Base-by-base conservation (phyloP, 2,329 filamentous ascomycete species). In the Mycocentrospora acerina region DNA sequence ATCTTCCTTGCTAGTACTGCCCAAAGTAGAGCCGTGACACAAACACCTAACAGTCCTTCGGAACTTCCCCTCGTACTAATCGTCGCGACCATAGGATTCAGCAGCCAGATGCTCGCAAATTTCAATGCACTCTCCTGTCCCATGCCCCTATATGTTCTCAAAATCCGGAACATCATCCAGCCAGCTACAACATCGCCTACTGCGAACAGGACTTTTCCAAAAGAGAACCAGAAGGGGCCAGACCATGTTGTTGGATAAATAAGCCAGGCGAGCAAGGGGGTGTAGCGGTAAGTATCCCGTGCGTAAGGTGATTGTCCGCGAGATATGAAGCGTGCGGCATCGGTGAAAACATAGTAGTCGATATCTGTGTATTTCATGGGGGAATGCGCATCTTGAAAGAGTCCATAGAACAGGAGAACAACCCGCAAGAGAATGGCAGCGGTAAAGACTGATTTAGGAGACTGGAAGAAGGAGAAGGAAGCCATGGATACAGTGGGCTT, bases 301-400 rank as follows among this genome's bases (percentile, higher is more conserved):
- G 80, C 78, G 66, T 98, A 98, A 2, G 93, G 93, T 0, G 87
- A 88, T 31, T 72, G 70, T 3, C 80, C 80, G n/a, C 69, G 73
- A 3, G 83, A 71, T 29, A 88, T 72, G 68, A 86, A 91, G 50
- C 87, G 86, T 2, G 93, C 82, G 17, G 93, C 93, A 67, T 97
- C 91, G 32, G 93, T 97, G 75, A 98, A 98, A 66, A 98, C 93
- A 51, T 90, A 83, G 71, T 98, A 98, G 76, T 98, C 93, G 58
- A 98, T 96, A 70, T 98, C 93, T 35, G 93, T 98, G 74, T 97
- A 98, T 71, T 97, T 97, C 62, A 98, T 73, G 11, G 91, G 84
- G 7, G 90, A 94, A 70, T 90, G 78, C 44, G 88, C 85, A 70
- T 98, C 93, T 72, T 98, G 93, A 76, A 88, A 90, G 44, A 89